These are phyloP conservation scores for Kodamaea fungicola DNA, from an alignment of 1,139 yeast species.

Conservation along the genomic window DNA sequence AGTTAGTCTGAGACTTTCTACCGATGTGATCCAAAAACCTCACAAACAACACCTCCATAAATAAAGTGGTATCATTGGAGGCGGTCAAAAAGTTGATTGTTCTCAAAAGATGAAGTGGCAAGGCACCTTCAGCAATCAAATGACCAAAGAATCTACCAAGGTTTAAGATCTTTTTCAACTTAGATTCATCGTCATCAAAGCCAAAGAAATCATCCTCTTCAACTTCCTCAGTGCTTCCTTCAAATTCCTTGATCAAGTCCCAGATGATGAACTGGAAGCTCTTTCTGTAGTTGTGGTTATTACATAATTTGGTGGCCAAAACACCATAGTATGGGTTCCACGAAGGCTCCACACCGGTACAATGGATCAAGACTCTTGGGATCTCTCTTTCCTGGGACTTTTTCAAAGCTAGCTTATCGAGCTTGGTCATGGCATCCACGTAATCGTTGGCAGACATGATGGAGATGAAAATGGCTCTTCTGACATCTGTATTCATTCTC, in stretches of 20 bases:
- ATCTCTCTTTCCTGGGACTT: conserved; percentile 85
- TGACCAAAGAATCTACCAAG: conserved; percentile 78
- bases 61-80: conserved; percentile 60
- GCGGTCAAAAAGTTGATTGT: conserved; percentile 74
- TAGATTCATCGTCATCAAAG: conserved; percentile 36
- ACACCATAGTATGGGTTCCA: conserved; percentile 91
- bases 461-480: conserved; percentile 90
- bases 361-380: conserved; percentile 79
- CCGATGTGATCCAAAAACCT: conserved; percentile 65
- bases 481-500: conserved; percentile 91
- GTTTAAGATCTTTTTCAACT: conserved; percentile 60
- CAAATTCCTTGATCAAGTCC: conserved; percentile 81
- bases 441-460: conserved; percentile 94
- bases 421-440: conserved; percentile 77
- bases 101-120: conserved; percentile 70
- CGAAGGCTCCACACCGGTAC: conserved; percentile 76
- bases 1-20: conserved; percentile 55
- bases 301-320: conserved; percentile 73
- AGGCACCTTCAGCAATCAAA: conserved; percentile 65
- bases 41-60: conserved; percentile 70
- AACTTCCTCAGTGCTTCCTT: conserved; percentile 37
- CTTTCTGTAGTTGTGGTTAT: conserved; percentile 66
- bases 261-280: conserved; percentile 86
- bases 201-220: conserved; percentile 40
- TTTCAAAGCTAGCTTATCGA: conserved; percentile 77